These are phyloP conservation scores for Peronosclerospora sorghi DNA, from an alignment of 352 stramenopile species.

Conservation along the genomic window DNA sequence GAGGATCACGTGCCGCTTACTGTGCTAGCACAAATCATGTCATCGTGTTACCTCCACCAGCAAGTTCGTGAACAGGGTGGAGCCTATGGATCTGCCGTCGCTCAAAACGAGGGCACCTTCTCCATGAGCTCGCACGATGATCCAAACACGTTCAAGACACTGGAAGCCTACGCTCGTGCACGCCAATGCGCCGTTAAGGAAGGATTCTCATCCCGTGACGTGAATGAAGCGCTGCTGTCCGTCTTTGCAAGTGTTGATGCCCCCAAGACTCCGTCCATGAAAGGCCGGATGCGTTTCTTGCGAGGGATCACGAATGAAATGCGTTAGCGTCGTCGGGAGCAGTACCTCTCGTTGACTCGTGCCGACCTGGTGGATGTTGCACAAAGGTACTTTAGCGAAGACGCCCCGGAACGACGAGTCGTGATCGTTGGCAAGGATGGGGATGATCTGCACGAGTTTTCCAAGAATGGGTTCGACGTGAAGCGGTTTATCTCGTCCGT, in stretches of 20 bases:
- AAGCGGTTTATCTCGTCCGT: constrained; percentile 21
- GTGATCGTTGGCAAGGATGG: constrained; percentile 63
- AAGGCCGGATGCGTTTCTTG: constrained; percentile 66
- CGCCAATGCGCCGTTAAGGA: constrained; percentile 37
- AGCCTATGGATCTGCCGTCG: constrained; percentile 62
- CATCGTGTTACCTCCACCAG: constrained; percentile 74
- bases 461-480: constrained; percentile 28
- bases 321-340: constrained; percentile 52
- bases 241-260: constrained; percentile 69
- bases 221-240: constrained; percentile 71
- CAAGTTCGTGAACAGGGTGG: constrained; percentile 71
- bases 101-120: constrained; percentile 69
- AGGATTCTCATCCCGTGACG: constrained; percentile 54
- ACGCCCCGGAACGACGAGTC: constrained; percentile 17
- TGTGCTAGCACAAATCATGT: constrained; percentile 75
- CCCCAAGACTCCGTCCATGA: constrained; percentile 64
- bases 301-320: constrained; percentile 79
- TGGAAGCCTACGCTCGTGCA: constrained; percentile 57
- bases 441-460: constrained; percentile 29
- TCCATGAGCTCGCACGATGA: constrained; percentile 79
- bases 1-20: constrained; percentile 62
- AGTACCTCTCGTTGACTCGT: constrained; percentile 45
- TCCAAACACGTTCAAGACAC: constrained; percentile 69
- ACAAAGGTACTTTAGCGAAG: constrained; percentile 35
- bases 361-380: constrained; percentile 40